Evolutionary conservation across 768 basidiomycete species (phyloP).

Genomic region (Auricularia auricula-judae): DNA sequence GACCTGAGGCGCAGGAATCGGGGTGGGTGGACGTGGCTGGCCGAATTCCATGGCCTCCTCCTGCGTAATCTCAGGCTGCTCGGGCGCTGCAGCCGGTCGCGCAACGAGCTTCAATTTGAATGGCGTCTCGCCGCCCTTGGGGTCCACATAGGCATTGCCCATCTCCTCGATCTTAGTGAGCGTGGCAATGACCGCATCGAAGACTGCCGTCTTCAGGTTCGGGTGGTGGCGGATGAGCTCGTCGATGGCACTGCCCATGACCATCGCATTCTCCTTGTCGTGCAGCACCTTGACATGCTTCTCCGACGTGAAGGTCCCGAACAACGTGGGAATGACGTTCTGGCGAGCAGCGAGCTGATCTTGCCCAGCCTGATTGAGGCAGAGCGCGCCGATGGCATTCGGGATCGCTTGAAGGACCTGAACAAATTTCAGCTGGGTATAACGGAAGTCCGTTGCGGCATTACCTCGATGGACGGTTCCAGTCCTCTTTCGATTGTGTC

Average conservation of each 20-base stretch:
- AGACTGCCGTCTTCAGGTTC: slow-evolving; percentile 64
- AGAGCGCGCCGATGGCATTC: slow-evolving; percentile 91
- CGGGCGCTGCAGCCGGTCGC: slow-evolving; percentile 10
- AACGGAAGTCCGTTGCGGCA: slow-evolving; percentile 3
- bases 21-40: slow-evolving; percentile 12
- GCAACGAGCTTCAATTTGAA: slow-evolving; percentile 11
- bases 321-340: slow-evolving; percentile 73
- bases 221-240: slow-evolving; percentile 97
- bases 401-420: slow-evolving; percentile 89
- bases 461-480: slow-evolving; percentile 80
- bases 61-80: slow-evolving; percentile 23
- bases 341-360: slow-evolving; percentile 67
- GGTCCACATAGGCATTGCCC: slow-evolving; percentile 47
- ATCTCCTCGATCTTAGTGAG: slow-evolving; percentile 65
- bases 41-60: slow-evolving; percentile 13
- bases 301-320: slow-evolving; percentile 79
- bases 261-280: slow-evolving; percentile 86
- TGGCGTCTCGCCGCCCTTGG: slow-evolving; percentile 39
- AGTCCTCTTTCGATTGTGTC: slow-evolving; percentile 72
- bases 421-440: neutral
- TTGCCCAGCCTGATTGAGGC: slow-evolving; percentile 85
- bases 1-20: neutral
- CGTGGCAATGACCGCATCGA: slow-evolving; percentile 62
- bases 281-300: slow-evolving; percentile 71
- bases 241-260: slow-evolving; percentile 84